phyloP scores from a whole-genome alignment of 345 rosid species.

The Corymbia maculata region DNA sequence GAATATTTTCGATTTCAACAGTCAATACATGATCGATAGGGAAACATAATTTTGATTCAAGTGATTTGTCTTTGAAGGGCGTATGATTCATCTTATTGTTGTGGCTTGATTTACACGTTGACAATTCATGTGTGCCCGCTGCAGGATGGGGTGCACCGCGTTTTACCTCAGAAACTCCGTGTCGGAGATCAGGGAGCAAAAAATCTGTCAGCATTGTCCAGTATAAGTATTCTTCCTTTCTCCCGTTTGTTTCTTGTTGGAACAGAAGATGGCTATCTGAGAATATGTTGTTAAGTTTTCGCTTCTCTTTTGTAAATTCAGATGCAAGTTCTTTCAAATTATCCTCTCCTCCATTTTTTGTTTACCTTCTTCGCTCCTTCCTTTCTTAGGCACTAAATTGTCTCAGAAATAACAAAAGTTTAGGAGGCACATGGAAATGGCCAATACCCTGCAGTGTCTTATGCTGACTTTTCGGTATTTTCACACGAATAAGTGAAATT shows the following conservation, averaged over 20 bases:
- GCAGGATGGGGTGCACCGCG: slow-evolving; percentile 59
- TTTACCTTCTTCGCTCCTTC: background rate
- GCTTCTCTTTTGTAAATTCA: background rate
- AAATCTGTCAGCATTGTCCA: slow-evolving; percentile 55
- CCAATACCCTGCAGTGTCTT: background rate
- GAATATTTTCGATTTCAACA: background rate
- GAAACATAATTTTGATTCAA: background rate
- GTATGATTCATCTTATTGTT: background rate
- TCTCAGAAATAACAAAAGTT: background rate
- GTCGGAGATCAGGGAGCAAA: slow-evolving; percentile 45
- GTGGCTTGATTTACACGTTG: background rate
- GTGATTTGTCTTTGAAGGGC: background rate
- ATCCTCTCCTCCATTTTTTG: background rate
- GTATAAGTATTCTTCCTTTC: slow-evolving; percentile 65
- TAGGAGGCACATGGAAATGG: background rate
- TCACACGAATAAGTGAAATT: background rate
- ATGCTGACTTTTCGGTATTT: background rate
- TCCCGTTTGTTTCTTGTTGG: slow-evolving; percentile 80
- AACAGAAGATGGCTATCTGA: slow-evolving; percentile 73
- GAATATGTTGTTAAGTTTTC: slow-evolving; percentile 52
- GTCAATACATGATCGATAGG: background rate
- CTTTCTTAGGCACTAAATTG: background rate
- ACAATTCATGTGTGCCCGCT: background rate
- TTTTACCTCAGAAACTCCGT: slow-evolving; percentile 61
- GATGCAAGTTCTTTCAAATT: background rate